A percentile compares a stretch with the other conserved stretches of the same genome.
These are phyloP conservation scores for Neopestalotiopsis rosae DNA, from an alignment of 2,329 filamentous ascomycete species.

Conservation along the genomic window DNA sequence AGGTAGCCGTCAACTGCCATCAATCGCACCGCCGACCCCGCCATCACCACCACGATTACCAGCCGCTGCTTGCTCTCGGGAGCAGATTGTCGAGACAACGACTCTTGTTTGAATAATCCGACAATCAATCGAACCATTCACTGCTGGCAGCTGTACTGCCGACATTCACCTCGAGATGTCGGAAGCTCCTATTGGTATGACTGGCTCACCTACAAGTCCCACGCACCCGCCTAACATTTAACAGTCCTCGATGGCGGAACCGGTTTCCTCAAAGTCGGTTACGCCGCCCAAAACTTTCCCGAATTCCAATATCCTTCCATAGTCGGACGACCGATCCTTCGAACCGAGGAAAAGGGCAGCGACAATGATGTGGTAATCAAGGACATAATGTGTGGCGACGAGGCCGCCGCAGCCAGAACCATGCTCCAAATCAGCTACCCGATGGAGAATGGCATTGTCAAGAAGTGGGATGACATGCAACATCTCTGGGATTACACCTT, in stretches of 20 bases:
- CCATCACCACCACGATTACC: not conserved
- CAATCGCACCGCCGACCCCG: conserved; percentile 6
- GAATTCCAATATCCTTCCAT: conserved; percentile 99
- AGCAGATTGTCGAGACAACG: not conserved
- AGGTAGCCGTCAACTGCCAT: not conserved
- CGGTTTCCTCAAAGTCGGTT: conserved; percentile 99
- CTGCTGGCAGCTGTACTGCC: not conserved
- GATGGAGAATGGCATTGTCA: conserved; percentile 99
- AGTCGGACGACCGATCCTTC: conserved; percentile 95
- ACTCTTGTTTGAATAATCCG: not conserved
- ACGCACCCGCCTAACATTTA: conserved; percentile 15
- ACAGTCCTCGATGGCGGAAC: conserved; percentile 98
- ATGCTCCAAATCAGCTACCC: conserved; percentile 99
- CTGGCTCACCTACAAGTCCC: conserved; percentile 18
- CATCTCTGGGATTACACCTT: conserved; percentile 99
- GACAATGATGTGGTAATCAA: conserved; percentile 77
- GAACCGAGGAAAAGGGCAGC: conserved; percentile 82
- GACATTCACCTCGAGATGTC: conserved; percentile 7
- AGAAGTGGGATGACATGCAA: conserved; percentile 99
- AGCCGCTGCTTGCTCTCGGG: not conserved
- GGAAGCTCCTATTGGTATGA: conserved; percentile 19
- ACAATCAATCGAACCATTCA: not conserved
- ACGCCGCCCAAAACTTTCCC: conserved; percentile 98
- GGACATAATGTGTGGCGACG: conserved; percentile 99
- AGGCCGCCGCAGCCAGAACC: conserved; percentile 91